Evolutionary conservation across 768 basidiomycete species (phyloP), one percentile per base, ranked within the genome.

Genomic region (Russula dissimulans): DNA sequence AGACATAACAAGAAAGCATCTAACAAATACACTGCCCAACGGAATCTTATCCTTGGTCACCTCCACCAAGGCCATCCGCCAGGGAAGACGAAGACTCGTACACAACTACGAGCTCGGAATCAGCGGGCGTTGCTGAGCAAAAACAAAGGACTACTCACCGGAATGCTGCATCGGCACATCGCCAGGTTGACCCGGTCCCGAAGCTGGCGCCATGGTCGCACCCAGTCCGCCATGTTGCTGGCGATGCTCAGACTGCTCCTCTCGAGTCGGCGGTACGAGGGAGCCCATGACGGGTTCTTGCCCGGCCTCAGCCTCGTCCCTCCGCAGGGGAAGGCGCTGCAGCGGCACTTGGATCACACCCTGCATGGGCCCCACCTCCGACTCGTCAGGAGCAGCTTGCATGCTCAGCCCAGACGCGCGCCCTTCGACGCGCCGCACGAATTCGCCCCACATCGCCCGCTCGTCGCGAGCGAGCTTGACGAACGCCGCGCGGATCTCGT

Each of bases 361-460:
- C 53, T 58, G 66, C 61, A 62, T 54, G 46, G 47, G 61, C 39
- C 53, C 54, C 12, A 61, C 59, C 39, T 56, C 59, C 44, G 59
- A 62, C 12, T 53, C 57, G 29, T 54, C 62, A 57, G 62, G 55
- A 54, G 62, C 41, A 44, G 54, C 38, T n/a, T 59, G 64, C 47
- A 63, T 22, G 22, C 45, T 48, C 45, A 57, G 50, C 6, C 59
- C 65, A 3, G 57, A 56, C 41, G 67, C 59, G 47, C 80, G 72
- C 4, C 82, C 82, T 65, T 85, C 85, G 12, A 81, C 81, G 22
- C 78, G 71, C 66, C 82, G 75, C 60, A 86, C 83, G 69, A 87
- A 85, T 69, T 85, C 84, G 14, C 81, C 82, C 85, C 85, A 87
- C 62, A 81, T 78, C 8, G 83, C 85, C 1, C 79, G 71, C 67